Evolutionary conservation across 805 yeast genomes (phyloP).

Genomic region (Kuraishia piskuri): DNA sequence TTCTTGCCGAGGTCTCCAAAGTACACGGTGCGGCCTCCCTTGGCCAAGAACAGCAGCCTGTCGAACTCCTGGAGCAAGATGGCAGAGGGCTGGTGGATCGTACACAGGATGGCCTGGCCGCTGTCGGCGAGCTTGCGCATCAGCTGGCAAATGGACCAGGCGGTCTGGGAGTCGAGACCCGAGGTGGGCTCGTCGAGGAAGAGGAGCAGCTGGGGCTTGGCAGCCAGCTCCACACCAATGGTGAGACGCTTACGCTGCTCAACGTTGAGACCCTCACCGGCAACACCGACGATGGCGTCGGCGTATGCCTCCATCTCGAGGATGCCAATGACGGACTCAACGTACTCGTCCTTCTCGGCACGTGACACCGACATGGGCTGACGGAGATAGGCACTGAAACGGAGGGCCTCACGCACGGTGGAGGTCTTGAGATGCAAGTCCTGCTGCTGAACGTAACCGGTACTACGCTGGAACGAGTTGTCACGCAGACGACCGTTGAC

Average conservation of each 20-base stretch:
- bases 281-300: slow-evolving; percentile 43
- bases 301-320: slow-evolving; percentile 46
- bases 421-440: slow-evolving; percentile 43
- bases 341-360: slow-evolving; percentile 39
- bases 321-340: slow-evolving; percentile 39
- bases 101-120: slow-evolving; percentile 52
- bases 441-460: slow-evolving; percentile 55
- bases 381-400: slow-evolving; percentile 42
- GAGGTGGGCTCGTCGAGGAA: slow-evolving; percentile 58
- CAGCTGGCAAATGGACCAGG: slow-evolving; percentile 50
- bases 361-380: slow-evolving; percentile 31
- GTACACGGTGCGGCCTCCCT: slow-evolving; percentile 68
- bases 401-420: slow-evolving; percentile 46
- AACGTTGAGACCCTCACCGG: slow-evolving; percentile 45
- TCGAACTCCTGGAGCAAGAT: slow-evolving; percentile 71
- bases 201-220: slow-evolving; percentile 42
- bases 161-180: slow-evolving; percentile 52
- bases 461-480: slow-evolving; percentile 41
- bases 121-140: slow-evolving; percentile 41
- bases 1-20: slow-evolving; percentile 66
- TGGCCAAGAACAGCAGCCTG: slow-evolving; percentile 58
- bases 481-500: slow-evolving; percentile 45
- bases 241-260: slow-evolving; percentile 48
- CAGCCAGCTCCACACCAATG: slow-evolving; percentile 49
- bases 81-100: slow-evolving; percentile 85